A percentile compares a stretch with the other conserved stretches of the same genome.
phyloP scores from a whole-genome alignment of 495 filamentous ascomycete species.

The Echria macrotheca region DNA sequence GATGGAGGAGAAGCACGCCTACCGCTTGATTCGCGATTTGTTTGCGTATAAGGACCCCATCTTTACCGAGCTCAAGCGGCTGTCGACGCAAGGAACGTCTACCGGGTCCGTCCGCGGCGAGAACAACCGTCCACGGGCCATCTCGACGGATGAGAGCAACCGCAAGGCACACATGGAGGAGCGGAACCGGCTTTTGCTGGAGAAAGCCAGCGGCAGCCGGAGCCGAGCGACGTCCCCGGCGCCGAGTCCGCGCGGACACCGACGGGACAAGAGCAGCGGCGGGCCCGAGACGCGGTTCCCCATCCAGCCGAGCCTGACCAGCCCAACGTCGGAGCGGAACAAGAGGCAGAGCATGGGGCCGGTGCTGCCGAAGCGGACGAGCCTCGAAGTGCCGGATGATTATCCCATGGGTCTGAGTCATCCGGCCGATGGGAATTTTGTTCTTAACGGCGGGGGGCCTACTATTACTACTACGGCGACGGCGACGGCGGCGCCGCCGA shows the following conservation, averaged over 20 bases:
- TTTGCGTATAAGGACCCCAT: constrained; percentile 91
- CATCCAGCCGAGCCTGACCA: constrained; percentile 62
- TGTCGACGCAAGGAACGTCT: constrained; percentile 63
- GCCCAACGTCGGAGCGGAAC: constrained; percentile 43
- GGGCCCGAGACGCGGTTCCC: constrained; percentile 81
- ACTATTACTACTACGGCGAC: too few species aligned
- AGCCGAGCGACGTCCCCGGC: constrained; percentile 73
- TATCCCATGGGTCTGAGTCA: constrained; percentile 30
- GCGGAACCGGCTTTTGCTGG: constrained; percentile 73
- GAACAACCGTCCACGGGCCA: constrained; percentile 69
- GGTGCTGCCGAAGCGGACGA: constrained; percentile 38
- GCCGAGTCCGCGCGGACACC: constrained; percentile 52
- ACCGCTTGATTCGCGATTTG: constrained; percentile 87
- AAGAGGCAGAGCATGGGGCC: constrained; percentile 36
- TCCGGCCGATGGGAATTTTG: constrained; percentile 36
- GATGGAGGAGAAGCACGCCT: constrained; percentile 90
- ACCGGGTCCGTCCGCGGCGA: constrained; percentile 38
- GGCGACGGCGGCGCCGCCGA: constrained; percentile 22
- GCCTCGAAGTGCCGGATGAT: constrained; percentile 44
- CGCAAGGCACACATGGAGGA: constrained; percentile 91
- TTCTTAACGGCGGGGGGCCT: constrained; percentile 19
- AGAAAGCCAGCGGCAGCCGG: constrained; percentile 49
- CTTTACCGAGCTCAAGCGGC: constrained; percentile 93
- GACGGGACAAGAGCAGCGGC: constrained; percentile 77
- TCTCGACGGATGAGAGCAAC: constrained; percentile 95